Evolutionary conservation across 352 stramenopile genomes (phyloP).

Genomic region (Phytophthora foliorum): DNA sequence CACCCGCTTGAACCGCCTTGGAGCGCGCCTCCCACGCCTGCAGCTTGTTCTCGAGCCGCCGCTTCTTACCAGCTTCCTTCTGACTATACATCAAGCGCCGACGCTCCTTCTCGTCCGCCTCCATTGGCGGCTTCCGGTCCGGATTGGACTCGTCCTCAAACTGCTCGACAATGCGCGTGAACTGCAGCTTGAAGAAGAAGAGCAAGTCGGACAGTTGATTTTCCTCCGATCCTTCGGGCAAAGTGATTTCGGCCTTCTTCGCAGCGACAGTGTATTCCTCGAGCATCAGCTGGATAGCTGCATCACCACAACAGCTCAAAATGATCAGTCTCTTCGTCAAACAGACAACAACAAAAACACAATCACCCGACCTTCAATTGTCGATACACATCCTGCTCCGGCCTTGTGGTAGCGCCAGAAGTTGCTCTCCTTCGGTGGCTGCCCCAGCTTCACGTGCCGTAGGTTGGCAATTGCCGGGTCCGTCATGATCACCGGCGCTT

Average conservation of each 20-base stretch:
- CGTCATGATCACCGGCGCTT: constrained; percentile 78
- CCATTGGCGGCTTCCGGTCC: constrained; percentile 79
- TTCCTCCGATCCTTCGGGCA: constrained; percentile 43
- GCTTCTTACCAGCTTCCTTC: constrained; percentile 80
- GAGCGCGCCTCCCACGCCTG: constrained; percentile 63
- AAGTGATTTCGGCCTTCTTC: constrained; percentile 37
- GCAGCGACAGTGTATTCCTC: constrained; percentile 73
- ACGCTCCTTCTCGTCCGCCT: constrained; percentile 83
- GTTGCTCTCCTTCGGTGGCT: constrained; percentile 82
- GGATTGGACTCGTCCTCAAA: constrained; percentile 67
- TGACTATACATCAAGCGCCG: constrained; percentile 78
- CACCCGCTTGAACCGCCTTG: constrained; percentile 55
- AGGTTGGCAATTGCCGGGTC: constrained; percentile 63
- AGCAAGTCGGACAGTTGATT: constrained; percentile 71
- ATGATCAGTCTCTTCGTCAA: not conserved
- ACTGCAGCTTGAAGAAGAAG: constrained; percentile 89
- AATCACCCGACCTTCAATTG: constrained; percentile 82
- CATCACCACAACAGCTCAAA: constrained; percentile 13
- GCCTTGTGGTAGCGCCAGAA: constrained; percentile 92
- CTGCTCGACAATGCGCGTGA: constrained; percentile 65
- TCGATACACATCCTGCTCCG: constrained; percentile 87
- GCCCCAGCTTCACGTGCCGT: constrained; percentile 82
- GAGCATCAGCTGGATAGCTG: constrained; percentile 88
- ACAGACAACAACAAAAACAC: constrained; percentile 6
- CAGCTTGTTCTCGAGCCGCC: constrained; percentile 76